These are phyloP conservation scores for Senna tora DNA, from an alignment of 306 rosid genomes.

Conservation along the genomic window DNA sequence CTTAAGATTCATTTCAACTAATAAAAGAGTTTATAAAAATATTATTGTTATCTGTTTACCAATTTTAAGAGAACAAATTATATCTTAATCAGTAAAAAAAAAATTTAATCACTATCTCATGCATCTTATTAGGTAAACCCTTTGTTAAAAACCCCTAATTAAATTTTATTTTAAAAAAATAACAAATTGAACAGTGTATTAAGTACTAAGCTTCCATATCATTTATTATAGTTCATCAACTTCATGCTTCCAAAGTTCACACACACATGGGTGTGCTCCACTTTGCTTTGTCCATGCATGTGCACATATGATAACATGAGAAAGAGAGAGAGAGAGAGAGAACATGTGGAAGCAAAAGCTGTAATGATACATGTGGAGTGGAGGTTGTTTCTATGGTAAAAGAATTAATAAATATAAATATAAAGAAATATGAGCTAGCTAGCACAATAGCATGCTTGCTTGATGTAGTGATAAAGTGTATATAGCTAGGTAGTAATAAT, in stretches of 20 bases:
- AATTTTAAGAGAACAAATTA: too few species aligned
- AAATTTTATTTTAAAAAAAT: background rate
- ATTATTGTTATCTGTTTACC: too few species aligned
- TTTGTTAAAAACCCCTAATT: too few species aligned
- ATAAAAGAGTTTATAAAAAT: too few species aligned
- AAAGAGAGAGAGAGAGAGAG: background rate
- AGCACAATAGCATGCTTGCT: constrained; percentile 39
- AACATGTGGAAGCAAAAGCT: constrained; percentile 11
- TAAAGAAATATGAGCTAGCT: constrained; percentile 37
- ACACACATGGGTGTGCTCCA: constrained; percentile 39
- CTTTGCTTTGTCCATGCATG: constrained; percentile 14
- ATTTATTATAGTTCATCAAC: background rate
- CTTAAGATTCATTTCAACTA: too few species aligned
- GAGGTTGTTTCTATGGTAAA: constrained; percentile 37
- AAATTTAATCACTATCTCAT: too few species aligned
- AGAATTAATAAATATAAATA: background rate
- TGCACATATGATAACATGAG: background rate
- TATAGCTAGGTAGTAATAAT: background rate
- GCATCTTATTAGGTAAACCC: too few species aligned
- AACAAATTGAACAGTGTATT: background rate
- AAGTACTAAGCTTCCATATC: background rate
- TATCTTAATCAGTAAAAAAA: too few species aligned
- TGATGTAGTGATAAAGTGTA: constrained; percentile 19
- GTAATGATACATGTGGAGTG: constrained; percentile 44
- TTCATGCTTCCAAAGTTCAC: background rate